Evolutionary conservation across 257 asterid genomes (phyloP).

Genomic region (Primulina huaijiensis): DNA sequence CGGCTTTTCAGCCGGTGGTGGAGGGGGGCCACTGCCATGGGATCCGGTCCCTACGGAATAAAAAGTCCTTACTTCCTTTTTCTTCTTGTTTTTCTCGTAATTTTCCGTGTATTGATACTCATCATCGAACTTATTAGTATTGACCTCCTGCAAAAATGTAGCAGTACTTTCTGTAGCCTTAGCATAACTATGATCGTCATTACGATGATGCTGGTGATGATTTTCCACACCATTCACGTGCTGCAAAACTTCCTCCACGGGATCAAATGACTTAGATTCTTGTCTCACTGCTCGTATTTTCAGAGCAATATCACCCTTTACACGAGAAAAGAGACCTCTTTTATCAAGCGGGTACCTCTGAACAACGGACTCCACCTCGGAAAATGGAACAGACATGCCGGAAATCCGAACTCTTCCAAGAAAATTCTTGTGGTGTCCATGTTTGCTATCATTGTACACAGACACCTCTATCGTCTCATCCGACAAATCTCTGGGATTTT

Average conservation of each 20-base stretch:
- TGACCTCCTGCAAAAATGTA: constrained; percentile 38
- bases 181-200: background rate
- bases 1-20: constrained; percentile 34
- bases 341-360: constrained; percentile 88
- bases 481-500: constrained; percentile 41
- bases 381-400: constrained; percentile 55
- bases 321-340: constrained; percentile 72
- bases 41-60: constrained; percentile 46
- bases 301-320: constrained; percentile 70
- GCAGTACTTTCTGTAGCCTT: constrained; percentile 14
- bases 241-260: constrained; percentile 19
- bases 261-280: constrained; percentile 15
- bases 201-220: background rate
- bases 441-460: constrained; percentile 56
- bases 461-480: constrained; percentile 47
- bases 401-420: constrained; percentile 76
- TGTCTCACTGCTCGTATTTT: constrained; percentile 37
- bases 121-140: constrained; percentile 28
- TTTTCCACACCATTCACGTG: constrained; percentile 19
- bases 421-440: constrained; percentile 59
- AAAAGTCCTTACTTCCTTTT: constrained; percentile 56
- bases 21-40: constrained; percentile 39
- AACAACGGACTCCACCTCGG: constrained; percentile 53
- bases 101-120: constrained; percentile 32
- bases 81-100: constrained; percentile 34